Evolutionary conservation across 495 filamentous ascomycete species (phyloP).

Genomic region (Delitschia confertaspora): DNA sequence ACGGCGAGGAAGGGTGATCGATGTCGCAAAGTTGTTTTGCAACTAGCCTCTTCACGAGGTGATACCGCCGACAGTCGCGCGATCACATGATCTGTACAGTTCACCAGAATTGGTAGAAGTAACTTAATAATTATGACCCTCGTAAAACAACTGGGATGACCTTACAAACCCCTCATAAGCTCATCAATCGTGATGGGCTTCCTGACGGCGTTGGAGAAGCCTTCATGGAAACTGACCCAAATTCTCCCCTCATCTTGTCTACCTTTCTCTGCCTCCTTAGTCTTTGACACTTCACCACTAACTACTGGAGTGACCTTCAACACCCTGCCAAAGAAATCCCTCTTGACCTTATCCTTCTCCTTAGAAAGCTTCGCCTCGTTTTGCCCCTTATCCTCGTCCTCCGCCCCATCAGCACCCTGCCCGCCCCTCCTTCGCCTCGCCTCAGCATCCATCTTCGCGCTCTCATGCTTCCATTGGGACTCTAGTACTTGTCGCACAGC

Average conservation of each 20-base stretch:
- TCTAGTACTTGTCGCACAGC: conserved; percentile 88
- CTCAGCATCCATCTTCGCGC: conserved; percentile 30
- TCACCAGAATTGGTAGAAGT: too few species aligned
- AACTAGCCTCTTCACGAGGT: too few species aligned
- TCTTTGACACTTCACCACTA: conserved; percentile 35
- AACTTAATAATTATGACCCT: too few species aligned
- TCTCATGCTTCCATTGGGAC: conserved; percentile 68
- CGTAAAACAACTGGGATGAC: too few species aligned
- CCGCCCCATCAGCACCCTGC: conserved; percentile 20
- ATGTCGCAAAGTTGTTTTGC: too few species aligned
- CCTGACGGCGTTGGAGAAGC: conserved; percentile 90
- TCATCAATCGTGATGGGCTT: conserved; percentile 85
- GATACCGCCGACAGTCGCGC: too few species aligned
- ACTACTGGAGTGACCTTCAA: conserved; percentile 35
- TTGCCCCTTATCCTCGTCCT: conserved; percentile 30
- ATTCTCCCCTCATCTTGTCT: conserved; percentile 46
- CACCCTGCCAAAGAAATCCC: conserved; percentile 83
- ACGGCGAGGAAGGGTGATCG: too few species aligned
- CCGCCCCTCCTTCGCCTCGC: conserved; percentile 37
- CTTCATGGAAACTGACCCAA: conserved; percentile 93
- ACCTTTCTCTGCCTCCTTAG: conserved; percentile 34
- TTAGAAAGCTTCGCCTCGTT: too few species aligned
- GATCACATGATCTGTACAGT: too few species aligned
- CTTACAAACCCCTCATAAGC: conserved; percentile 56
- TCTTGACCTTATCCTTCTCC: conserved; percentile 47